These are phyloP conservation scores for Aspergillus jensenii DNA, from an alignment of 2,329 filamentous ascomycete genomes.

Conservation along the genomic window DNA sequence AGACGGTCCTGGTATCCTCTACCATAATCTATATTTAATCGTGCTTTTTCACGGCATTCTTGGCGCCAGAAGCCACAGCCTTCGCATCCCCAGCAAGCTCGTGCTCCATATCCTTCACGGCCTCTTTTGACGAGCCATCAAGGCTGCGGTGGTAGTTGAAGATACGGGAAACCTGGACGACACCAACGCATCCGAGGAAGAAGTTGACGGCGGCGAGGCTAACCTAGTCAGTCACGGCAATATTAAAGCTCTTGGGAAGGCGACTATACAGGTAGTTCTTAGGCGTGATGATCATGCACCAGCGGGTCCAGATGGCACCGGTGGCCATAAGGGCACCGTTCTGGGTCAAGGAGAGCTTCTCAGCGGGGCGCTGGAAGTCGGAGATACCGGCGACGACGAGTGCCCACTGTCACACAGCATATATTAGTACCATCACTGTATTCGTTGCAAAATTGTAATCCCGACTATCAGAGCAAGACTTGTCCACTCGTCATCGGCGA, in stretches of 20 bases:
- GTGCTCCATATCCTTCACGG: conserved; percentile 39
- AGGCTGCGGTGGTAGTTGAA: conserved; percentile 59
- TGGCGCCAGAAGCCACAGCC: conserved; percentile 28
- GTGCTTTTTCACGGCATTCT: conserved; percentile 37
- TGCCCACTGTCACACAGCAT: conserved; percentile 64
- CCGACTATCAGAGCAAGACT: neutral
- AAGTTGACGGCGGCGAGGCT: conserved; percentile 96
- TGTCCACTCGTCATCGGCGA: neutral
- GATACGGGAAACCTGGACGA: conserved; percentile 80
- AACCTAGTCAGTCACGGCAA: conserved; percentile 12
- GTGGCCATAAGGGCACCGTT: conserved; percentile 88
- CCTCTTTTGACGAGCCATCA: conserved; percentile 48
- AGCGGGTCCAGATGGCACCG: conserved; percentile 95
- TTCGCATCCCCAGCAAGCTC: conserved; percentile 39
- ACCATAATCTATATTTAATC: conserved; percentile 9
- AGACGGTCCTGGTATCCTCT: neutral
- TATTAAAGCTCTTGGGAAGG: neutral
- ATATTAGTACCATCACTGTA: neutral
- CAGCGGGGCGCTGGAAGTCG: conserved; percentile 86
- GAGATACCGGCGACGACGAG: conserved; percentile 89
- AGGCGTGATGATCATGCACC: conserved; percentile 96
- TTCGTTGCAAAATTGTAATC: neutral
- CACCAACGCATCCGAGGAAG: conserved; percentile 87
- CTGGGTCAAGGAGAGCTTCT: conserved; percentile 89
- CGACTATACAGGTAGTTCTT: conserved; percentile 77